phyloP scores from a whole-genome alignment of 176 grass and related monocot genomes.

The Thalia dealbata region DNA sequence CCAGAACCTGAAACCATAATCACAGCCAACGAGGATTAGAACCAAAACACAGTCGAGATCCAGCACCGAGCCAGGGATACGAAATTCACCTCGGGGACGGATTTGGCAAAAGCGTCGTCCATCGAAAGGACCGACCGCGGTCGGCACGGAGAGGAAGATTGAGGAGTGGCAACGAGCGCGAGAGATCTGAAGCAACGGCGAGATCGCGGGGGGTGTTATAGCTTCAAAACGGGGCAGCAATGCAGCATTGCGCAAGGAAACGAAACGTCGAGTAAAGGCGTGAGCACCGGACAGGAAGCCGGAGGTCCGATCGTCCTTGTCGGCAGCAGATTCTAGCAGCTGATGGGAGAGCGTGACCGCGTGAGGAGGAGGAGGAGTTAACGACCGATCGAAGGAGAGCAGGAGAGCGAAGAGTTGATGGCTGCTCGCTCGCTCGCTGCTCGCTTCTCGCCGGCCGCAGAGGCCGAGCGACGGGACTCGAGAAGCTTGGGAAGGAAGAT shows the following conservation, averaged over 20 bases:
- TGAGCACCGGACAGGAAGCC: not conserved
- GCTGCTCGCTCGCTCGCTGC: too few species aligned
- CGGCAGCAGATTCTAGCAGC: too few species aligned
- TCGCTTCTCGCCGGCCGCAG: too few species aligned
- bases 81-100: constrained; percentile 58
- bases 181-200: not conserved
- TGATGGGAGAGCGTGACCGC: too few species aligned
- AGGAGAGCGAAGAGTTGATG: too few species aligned
- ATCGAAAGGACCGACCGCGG: constrained; percentile 26
- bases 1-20: constrained; percentile 50
- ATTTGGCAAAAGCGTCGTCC: constrained; percentile 90
- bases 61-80: not conserved
- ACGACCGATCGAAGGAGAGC: too few species aligned
- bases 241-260: not conserved
- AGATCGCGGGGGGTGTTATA: not conserved
- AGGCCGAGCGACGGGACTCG: too few species aligned
- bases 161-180: not conserved
- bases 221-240: not conserved
- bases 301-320: too few species aligned
- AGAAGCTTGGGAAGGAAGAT: too few species aligned
- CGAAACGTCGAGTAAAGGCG: not conserved
- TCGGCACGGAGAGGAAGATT: too few species aligned
- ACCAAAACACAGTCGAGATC: not conserved
- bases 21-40: not conserved
- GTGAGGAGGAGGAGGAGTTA: too few species aligned